Base-by-base conservation (phyloP, 495 filamentous ascomycete genomes). In the Lasiosphaeria miniovina region DNA sequence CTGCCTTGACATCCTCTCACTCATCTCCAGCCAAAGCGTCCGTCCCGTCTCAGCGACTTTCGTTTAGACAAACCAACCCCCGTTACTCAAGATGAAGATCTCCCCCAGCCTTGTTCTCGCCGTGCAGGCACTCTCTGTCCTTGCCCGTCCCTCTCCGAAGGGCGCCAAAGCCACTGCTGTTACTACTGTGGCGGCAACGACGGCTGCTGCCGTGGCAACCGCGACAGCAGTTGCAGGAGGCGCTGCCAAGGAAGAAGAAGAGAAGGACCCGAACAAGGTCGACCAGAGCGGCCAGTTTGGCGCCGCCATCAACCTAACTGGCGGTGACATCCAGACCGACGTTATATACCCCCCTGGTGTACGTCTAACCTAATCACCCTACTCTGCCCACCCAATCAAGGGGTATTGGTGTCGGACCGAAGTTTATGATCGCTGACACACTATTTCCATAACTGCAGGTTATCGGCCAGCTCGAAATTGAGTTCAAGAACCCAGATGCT, bases 381-480 rank as follows among this genome's bases (percentile, higher is more conserved):
- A 2, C 24, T 24, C 24, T 24, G 24, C 24, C 24, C 24, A 24
- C 24, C 24, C 24, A 24, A 24, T 24, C 24, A 24, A 24, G 5
- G 3, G 35, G 33, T 15, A 31, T 15, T 38, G 24, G 6, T 41
- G 8, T 41, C 8, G 38, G 7, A 9, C 14, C 38, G 8, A 41
- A 41, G 38, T 1, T 41, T 38, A 15, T 40, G 24, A 55, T 8
- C 32, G 38, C 43, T 50, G 40, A 62, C 41, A 54, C n/a, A 36
- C 12, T 36, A 36, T 7, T 53, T 53, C 17, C 31, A 17, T 49
- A 49, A 49, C 10, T 38, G 3, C 35, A 75, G 72, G 43, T 58
- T 41, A 63, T 62, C 57, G 73, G 74, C 24, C 36, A 49, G 36
- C 66, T 77, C 57, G 74, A 77, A 41, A 64, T 74, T 59, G 71